These are phyloP conservation scores for Coemansia interrupta DNA, from an alignment of 192 early-diverging fungal genomes.

Conservation along the genomic window DNA sequence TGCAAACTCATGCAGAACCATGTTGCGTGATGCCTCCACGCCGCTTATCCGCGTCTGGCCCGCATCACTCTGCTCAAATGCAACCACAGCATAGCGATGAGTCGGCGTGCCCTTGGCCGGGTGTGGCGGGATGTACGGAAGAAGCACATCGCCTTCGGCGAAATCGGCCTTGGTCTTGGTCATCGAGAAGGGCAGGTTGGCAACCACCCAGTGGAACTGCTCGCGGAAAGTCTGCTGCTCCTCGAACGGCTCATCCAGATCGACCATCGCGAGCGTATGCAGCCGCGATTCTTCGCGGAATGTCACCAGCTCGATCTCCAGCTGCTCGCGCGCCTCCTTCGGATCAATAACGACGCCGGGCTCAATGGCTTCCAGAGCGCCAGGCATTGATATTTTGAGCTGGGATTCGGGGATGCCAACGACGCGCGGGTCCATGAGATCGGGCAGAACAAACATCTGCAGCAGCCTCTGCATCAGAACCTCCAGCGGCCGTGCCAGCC, in stretches of 20 bases:
- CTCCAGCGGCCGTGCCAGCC: conserved; percentile 54
- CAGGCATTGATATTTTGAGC: conserved; percentile 39
- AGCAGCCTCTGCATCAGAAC: conserved; percentile 65
- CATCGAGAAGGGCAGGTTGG: conserved; percentile 63
- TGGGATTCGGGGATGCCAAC: conserved; percentile 36
- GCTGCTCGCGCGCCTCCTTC: conserved; percentile 55
- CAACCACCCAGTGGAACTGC: conserved; percentile 69
- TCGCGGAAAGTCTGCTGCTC: conserved; percentile 64
- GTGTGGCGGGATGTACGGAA: conserved; percentile 71
- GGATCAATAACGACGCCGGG: conserved; percentile 41
- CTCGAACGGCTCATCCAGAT: conserved; percentile 66
- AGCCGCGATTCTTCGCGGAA: conserved; percentile 65
- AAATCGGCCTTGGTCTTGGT: conserved; percentile 46
- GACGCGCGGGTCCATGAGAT: conserved; percentile 58
- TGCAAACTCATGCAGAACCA: conserved; percentile 34
- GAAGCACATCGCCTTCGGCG: conserved; percentile 39
- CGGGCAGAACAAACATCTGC: conserved; percentile 77
- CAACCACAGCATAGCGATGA: conserved; percentile 68
- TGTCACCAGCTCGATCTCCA: conserved; percentile 55
- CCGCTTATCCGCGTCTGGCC: conserved; percentile 53
- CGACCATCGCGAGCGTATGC: conserved; percentile 68
- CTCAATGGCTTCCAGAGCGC: conserved; percentile 15
- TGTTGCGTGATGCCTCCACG: conserved; percentile 40
- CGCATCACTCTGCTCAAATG: conserved; percentile 60
- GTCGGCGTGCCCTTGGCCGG: conserved; percentile 70